Conservation (phyloP, 2,329 filamentous ascomycete genomes). For the Colletotrichum camelliae region DNA sequence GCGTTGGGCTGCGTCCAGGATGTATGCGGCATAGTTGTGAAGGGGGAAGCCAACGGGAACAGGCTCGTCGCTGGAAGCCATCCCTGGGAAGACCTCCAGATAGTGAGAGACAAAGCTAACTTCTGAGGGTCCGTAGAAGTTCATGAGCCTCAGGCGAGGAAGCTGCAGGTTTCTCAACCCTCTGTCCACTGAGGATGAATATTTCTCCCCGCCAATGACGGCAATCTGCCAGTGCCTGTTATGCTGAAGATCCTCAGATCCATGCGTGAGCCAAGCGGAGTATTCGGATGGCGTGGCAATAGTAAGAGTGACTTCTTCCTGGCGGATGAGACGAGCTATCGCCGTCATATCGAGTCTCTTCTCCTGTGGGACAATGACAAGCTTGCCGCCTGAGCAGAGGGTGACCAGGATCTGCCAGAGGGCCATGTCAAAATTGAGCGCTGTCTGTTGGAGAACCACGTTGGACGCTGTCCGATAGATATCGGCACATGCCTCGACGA, state of each 20-base stretch:
- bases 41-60: slow-evolving; percentile 23
- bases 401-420: slow-evolving; percentile 40
- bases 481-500: slow-evolving; percentile 20
- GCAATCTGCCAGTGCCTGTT: slow-evolving; percentile 23
- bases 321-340: slow-evolving; percentile 39
- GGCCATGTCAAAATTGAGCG: slow-evolving; percentile 46
- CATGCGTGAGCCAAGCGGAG: slow-evolving; percentile 30
- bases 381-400: slow-evolving; percentile 38
- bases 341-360: slow-evolving; percentile 36
- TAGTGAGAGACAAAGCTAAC: slow-evolving; percentile 11
- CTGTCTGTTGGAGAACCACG: slow-evolving; percentile 43
- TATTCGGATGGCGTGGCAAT: slow-evolving; percentile 48
- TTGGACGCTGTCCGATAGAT: slow-evolving; percentile 26
- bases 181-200: background rate
- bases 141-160: slow-evolving; percentile 13
- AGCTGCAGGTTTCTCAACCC: slow-evolving; percentile 5
- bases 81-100: slow-evolving; percentile 19
- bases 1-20: slow-evolving; percentile 40
- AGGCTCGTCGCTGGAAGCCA: slow-evolving; percentile 13
- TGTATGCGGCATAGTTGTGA: slow-evolving; percentile 42
- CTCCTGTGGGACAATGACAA: slow-evolving; percentile 37
- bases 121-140: slow-evolving; percentile 38
- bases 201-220: slow-evolving; percentile 25
- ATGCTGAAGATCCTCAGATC: slow-evolving; percentile 6
- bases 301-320: slow-evolving; percentile 40